These are phyloP conservation scores for Silybum marianum DNA, from an alignment of 129 eudicot species.

Conservation along the genomic window DNA sequence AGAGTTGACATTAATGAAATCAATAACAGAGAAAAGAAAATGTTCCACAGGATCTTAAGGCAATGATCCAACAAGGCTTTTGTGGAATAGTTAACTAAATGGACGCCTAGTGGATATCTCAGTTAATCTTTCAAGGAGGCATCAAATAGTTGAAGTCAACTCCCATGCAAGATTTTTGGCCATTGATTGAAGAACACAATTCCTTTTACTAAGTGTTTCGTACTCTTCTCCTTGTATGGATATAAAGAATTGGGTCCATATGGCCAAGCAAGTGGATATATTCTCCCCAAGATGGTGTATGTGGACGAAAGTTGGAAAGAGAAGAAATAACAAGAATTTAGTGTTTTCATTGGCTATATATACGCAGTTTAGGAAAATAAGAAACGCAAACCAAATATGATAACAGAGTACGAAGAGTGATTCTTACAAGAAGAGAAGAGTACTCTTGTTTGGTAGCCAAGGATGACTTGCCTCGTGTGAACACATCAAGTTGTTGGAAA, in stretches of 20 bases:
- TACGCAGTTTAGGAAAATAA: background rate
- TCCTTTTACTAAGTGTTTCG: background rate
- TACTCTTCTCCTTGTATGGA: background rate
- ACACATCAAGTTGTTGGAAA: background rate
- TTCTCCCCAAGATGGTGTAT: background rate
- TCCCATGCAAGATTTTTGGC: background rate
- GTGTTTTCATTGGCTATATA: background rate
- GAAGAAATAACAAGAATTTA: background rate
- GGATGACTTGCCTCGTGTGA: constrained; percentile 38
- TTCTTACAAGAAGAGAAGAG: background rate
- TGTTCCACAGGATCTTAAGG: background rate
- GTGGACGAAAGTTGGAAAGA: background rate
- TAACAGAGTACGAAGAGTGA: background rate
- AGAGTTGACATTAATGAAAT: constrained; percentile 6
- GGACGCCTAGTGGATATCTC: background rate
- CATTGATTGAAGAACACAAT: background rate
- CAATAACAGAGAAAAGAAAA: background rate
- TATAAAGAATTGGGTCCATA: background rate
- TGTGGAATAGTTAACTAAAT: background rate
- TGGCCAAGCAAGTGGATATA: background rate
- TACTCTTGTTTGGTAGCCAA: constrained; percentile 31
- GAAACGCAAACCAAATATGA: background rate
- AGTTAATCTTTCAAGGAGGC: background rate
- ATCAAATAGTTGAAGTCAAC: constrained; percentile 16
- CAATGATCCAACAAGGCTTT: constrained; percentile 1